A percentile compares a stretch with the other conserved stretches of the same genome.
Evolutionary conservation across 768 basidiomycete species (phyloP).

Genomic region (Agrocybe chaxingu): DNA sequence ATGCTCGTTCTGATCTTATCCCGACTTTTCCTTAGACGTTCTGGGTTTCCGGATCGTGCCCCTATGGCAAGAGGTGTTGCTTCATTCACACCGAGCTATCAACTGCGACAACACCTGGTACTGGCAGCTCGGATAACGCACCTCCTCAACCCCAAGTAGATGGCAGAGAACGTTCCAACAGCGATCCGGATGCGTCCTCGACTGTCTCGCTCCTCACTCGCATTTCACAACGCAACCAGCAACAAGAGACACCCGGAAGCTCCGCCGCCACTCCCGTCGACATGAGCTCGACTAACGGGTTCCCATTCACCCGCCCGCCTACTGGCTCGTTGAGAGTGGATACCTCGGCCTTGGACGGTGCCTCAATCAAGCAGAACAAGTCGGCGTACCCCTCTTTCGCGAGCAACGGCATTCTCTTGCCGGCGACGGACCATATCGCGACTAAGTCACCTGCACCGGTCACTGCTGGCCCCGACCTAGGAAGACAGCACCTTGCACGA

Average conservation of each 20-base stretch:
- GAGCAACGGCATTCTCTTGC: constrained; percentile 56
- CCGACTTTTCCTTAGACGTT: constrained; percentile 59
- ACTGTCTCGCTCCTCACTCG: constrained; percentile 74
- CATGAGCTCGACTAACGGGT: constrained; percentile 38
- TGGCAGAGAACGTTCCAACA: constrained; percentile 71
- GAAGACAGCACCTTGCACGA: constrained; percentile 68
- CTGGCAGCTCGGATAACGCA: constrained; percentile 40
- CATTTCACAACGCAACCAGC: constrained; percentile 47
- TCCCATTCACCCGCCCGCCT: constrained; percentile 61
- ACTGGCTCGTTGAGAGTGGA: constrained; percentile 73
- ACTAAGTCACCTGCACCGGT: constrained; percentile 76
- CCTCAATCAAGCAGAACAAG: constrained; percentile 73
- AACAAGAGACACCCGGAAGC: constrained; percentile 50
- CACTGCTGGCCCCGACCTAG: constrained; percentile 83
- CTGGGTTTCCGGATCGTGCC: constrained; percentile 92
- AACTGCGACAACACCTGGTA: constrained; percentile 53
- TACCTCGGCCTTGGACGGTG: constrained; percentile 59
- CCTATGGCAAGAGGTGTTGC: constrained; percentile 89
- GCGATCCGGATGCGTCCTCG: constrained; percentile 71
- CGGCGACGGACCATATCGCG: constrained; percentile 53
- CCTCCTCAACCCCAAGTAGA: constrained; percentile 52
- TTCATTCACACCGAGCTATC: constrained; percentile 91
- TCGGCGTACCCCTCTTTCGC: constrained; percentile 77
- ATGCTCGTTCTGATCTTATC: constrained; percentile 12
- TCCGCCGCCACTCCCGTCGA: constrained; percentile 54